Evolutionary conservation across 768 basidiomycete genomes (phyloP), one percentile per base, ranked within the genome.

Genomic region (Fistulinella prunicolor): DNA sequence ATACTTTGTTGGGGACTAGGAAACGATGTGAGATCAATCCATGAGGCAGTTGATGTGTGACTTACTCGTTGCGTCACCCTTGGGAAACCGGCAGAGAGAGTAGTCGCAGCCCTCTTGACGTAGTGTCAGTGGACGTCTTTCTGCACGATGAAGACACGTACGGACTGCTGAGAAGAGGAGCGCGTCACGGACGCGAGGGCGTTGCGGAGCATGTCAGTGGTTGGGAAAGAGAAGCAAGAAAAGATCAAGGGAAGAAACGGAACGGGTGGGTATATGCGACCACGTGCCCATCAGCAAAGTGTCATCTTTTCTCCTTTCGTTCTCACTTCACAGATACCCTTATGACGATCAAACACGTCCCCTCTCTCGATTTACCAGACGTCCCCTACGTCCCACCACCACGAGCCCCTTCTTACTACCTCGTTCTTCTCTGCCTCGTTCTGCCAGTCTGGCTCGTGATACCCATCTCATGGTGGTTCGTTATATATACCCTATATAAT

Each of bases 1-100:
- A 62, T 94, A 93, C 72, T 94, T 94, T 42, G 89, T 90, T 8
- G 88, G 76, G 37, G 80, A 79, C 91, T 94, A 51, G n/a, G 44
- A 22, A 30, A 43, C 4, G 30, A 32, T n/a, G 34, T 53, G 21
- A 42, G 49, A 46, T 43, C 38, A 57, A 49, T 24, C n/a, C 2
- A 1, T 13, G 40, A 39, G 40, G 24, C 9, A 48, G 42, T 46
- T 32, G 10, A 36, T 29, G 17, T 47, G 28, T 48, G 52, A 72
- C 78, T 45, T 64, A 89, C 89, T 62, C 83, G 77, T 57, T 83
- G 77, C 9, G 84, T 75, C 50, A 88, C 80, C 67, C 77, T 83
- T 53, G 89, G 85, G 70, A 86, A 89, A 26, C 84, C 85, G 50
- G 87, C 83, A 35, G 89, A 80, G 53, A 89, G 77, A 24, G 86